Conservation (phyloP, 345 rosid genomes). For the Leavenworthia alabamica region DNA sequence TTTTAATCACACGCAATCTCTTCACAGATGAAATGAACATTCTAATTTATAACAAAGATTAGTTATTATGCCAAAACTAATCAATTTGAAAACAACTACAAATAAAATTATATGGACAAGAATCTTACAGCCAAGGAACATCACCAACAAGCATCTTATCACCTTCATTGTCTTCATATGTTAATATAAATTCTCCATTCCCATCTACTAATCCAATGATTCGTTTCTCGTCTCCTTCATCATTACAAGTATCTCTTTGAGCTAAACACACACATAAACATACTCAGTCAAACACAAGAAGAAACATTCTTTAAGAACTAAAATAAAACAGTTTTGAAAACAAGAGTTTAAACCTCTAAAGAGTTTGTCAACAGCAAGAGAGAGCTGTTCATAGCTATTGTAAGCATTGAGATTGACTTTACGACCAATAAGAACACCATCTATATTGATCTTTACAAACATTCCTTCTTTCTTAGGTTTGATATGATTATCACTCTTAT, state of each 20-base stretch:
- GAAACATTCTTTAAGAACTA: not conserved
- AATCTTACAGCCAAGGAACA: slow-evolving; percentile 99
- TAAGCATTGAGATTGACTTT: slow-evolving; percentile 84
- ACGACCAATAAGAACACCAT: slow-evolving; percentile 92
- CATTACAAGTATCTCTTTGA: slow-evolving; percentile 64
- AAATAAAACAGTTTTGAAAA: not conserved
- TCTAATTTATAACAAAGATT: slow-evolving; percentile 34
- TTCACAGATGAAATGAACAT: slow-evolving; percentile 92
- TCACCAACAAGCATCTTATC: slow-evolving; percentile 99
- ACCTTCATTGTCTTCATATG: slow-evolving; percentile 96
- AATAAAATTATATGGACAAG: slow-evolving; percentile 17
- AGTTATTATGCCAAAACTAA: not conserved
- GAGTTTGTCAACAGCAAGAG: slow-evolving; percentile 83
- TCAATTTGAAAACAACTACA: not conserved
- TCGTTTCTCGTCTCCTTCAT: slow-evolving; percentile 60
- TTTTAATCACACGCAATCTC: slow-evolving; percentile 91
- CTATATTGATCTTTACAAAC: slow-evolving; percentile 97
- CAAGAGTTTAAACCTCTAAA: slow-evolving; percentile 54
- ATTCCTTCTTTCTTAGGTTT: slow-evolving; percentile 38
- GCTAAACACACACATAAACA: slow-evolving; percentile 40
- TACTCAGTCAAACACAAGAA: not conserved
- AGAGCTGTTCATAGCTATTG: slow-evolving; percentile 77
- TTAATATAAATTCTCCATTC: slow-evolving; percentile 90
- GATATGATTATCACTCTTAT: slow-evolving; percentile 32
- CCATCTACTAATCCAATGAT: slow-evolving; percentile 70